Evolutionary conservation across 1,284 basidiomycete genomes (phyloP), one percentile per base, ranked within the genome.

Genomic region (Marasmius oreades): DNA sequence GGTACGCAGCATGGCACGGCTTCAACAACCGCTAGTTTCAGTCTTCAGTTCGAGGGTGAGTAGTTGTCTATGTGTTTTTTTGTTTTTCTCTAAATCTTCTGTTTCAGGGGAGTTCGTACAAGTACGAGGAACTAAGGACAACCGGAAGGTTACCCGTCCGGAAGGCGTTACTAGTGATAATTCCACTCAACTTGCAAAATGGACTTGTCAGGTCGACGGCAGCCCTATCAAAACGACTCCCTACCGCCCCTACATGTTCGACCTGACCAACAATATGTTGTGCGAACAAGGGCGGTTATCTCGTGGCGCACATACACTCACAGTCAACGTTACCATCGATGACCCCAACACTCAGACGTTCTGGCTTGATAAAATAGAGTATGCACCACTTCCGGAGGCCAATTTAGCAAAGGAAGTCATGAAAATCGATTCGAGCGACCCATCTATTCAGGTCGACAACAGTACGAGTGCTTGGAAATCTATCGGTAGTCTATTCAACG

Each of bases 71-170:
- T 24, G 4, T 33, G n/a, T 50, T 8, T 26, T 33, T 11, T n/a
- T 31, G 20, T n/a, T 24, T 31, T n/a, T n/a, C 28, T 31, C 11
- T 50, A 20, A 31, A 31, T 10, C 28, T 31, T 50, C 14, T 26
- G 4, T 50, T 31, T 14, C 14, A 50, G 47, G 47, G n/a, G 47
- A 50, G 31, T 50, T 50, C 16, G 31, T 50, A 5, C 47, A 50
- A 50, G 47, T 50, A 28, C 47, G 47, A 7, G 47, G 47, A 2
- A 33, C 31, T 11, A 50, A 50, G 47, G 47, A 50, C 47, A 50
- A 28, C 26, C 47, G 47, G 4, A 26, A 50, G 33, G 31, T 31
- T 12, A n/a, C 24, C 26, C 47, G 8, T 12, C 24, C 24, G 12
- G 47, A 31, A 33, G 47, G 26, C 1, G 12, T 33, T 50, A 31